Base-by-base conservation (phyloP, 371 early-diverging fungal genomes). In the Haplosporangium sp. region DNA sequence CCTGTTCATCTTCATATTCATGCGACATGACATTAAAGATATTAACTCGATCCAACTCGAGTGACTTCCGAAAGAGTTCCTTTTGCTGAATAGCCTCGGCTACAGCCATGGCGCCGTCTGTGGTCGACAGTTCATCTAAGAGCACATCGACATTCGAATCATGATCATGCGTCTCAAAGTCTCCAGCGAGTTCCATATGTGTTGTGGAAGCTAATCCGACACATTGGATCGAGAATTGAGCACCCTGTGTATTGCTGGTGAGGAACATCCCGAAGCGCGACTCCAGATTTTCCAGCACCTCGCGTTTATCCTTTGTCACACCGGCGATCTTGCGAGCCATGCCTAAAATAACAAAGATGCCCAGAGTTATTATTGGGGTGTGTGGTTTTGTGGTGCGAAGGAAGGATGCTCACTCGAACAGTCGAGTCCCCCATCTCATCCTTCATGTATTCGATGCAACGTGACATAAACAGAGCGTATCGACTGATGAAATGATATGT, bases 231-330 rank as follows among this genome's bases (percentile, higher is more conserved):
- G 60, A 29, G 55, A 77, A 77, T 48, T 67, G 60, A 0, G 68
- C 77, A 13, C 57, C 68, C 13, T 67, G 67, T 11, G 81, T 63
- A 37, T 82, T 81, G 47, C 56, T 71, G 42, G 82, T 72, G 3
- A 84, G 60, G 59, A 84, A 84, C 79, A 84, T 75, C 16, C 83
- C 73, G 48, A 82, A 64, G 29, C 84, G 80, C 13, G 80, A 73
- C 38, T 84, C 84, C 13, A 84, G 70, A 5, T 61, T 74, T 50
- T 66, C 69, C 23, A 75, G 66, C 18, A 76, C 61, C 40, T 74
- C 46, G 20, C 65, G 58, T 29, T 80, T 52, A 36, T 77, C 81
- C 64, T 74, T 83, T 40, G 77, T 67, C 20, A 84, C 76, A 10
- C 80, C 82, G n/a, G 77, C 80, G 45, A 84, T 64, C 53, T 74